Base-by-base conservation (phyloP, 2,329 filamentous ascomycete genomes). In the Annulohypoxylon truncatum region DNA sequence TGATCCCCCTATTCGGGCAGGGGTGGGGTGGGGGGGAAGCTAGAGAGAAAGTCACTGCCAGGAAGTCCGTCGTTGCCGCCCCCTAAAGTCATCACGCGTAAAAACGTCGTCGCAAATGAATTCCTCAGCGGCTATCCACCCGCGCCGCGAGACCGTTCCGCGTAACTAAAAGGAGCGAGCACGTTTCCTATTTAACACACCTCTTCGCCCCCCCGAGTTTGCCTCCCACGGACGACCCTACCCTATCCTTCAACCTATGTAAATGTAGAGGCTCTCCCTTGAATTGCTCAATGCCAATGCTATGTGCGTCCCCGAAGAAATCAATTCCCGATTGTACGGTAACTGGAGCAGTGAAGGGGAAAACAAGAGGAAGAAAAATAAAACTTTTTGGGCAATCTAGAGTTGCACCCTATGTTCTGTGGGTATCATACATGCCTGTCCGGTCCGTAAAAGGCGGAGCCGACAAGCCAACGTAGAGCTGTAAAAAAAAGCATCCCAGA, bases 341-440 rank as follows among this genome's bases (percentile, higher is more conserved):
- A 52, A n/a, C 18, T 22, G 38, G 51, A 58, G 67, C 35, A 59
- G 60, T 35, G 48, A 68, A 61, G 42, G 51, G 44, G 42, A 61
- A 66, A 60, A n/a, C n/a, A 54, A 47, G 33, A 51, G 31, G 44
- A 42, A 35, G 56, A 58, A 63, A 57, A 51, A 18, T 18, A 56
- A 56, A 58, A 56, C 52, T 46, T 55, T 62, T 52, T 55, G 64
- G 67, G 64, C 67, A 68, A 71, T 69, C 64, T 71, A 66, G 51
- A 42, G 50, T 68, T 65, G 57, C 61, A 67, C 63, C 66, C 66
- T 66, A 68, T 69, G 61, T 67, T 66, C 63, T 69, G 53, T 64
- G 64, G 66, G 68, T 71, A 71, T 71, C 68, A 69, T 71, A 67
- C 68, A 69, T 58, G 54, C 51, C 55, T 56, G 51, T 26, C 52